Conservation (phyloP, 2,329 filamentous ascomycete species). For the Phyllosticta citrichinensis region DNA sequence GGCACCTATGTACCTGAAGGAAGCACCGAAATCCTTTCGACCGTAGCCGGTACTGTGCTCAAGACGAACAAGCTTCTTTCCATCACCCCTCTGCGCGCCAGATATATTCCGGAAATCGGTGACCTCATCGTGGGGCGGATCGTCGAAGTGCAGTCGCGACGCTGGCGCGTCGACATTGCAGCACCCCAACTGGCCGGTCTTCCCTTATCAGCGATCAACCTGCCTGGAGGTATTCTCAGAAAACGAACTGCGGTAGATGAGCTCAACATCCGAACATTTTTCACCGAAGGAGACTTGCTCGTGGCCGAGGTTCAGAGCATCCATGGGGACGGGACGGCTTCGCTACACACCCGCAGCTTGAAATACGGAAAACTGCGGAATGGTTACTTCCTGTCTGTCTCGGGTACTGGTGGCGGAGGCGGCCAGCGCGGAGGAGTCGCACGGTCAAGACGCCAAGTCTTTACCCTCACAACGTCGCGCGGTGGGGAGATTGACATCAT, state of each 20-base stretch:
- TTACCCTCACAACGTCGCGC: slow-evolving; percentile 58
- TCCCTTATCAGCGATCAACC: slow-evolving; percentile 81
- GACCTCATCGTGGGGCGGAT: slow-evolving; percentile 92
- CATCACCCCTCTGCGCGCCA: slow-evolving; percentile 77
- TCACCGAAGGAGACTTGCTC: slow-evolving; percentile 85
- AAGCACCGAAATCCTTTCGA: slow-evolving; percentile 67
- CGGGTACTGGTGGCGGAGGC: slow-evolving; percentile 60
- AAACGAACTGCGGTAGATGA: slow-evolving; percentile 92
- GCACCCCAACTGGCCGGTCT: slow-evolving; percentile 77
- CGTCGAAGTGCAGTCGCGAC: slow-evolving; percentile 81
- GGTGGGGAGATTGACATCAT: slow-evolving; percentile 67
- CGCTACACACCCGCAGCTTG: slow-evolving; percentile 78
- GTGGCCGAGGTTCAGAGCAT: slow-evolving; percentile 92
- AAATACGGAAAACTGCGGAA: slow-evolving; percentile 96
- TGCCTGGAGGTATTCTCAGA: slow-evolving; percentile 85
- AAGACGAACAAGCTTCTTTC: slow-evolving; percentile 97
- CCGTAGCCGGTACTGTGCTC: slow-evolving; percentile 79
- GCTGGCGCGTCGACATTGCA: slow-evolving; percentile 93
- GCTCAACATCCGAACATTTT: slow-evolving; percentile 94
- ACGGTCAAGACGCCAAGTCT: slow-evolving; percentile 73
- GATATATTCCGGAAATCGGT: slow-evolving; percentile 92
- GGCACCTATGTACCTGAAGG: slow-evolving; percentile 67
- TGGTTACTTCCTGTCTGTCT: slow-evolving; percentile 76
- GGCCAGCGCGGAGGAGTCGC: slow-evolving; percentile 60
- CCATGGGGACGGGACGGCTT: slow-evolving; percentile 74